Percentiles rank a stretch among this genome's conserved stretches.
These are phyloP conservation scores for Lachancea fermentati DNA, from an alignment of 805 yeast species.

Conservation along the genomic window DNA sequence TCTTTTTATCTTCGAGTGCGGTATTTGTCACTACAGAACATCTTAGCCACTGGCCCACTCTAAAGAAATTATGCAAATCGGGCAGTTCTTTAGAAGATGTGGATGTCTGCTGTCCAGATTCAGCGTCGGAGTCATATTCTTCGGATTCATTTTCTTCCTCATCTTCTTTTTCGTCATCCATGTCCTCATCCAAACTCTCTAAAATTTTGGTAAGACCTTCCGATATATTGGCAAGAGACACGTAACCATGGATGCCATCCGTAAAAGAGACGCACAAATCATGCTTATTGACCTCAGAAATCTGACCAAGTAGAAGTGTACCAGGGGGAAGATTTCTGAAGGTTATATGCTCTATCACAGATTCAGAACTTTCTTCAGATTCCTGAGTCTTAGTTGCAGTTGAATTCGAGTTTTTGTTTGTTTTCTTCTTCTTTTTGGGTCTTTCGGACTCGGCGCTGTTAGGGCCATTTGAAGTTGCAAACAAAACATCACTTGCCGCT, in stretches of 20 bases:
- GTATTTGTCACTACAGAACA: constrained; percentile 63
- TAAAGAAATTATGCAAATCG: constrained; percentile 46
- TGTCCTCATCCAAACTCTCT: constrained; percentile 50
- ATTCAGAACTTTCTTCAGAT: constrained; percentile 28
- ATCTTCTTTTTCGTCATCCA: constrained; percentile 39
- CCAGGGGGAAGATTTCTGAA: constrained; percentile 67
- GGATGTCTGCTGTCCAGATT: constrained; percentile 19
- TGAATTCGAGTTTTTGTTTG: constrained; percentile 22
- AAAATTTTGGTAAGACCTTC: constrained; percentile 51
- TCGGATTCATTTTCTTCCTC: constrained; percentile 22
- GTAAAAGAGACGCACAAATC: constrained; percentile 71
- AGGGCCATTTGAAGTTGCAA: constrained; percentile 35
- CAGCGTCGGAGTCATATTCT: constrained; percentile 27
- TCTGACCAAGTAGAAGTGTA: constrained; percentile 69
- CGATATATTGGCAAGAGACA: constrained; percentile 70
- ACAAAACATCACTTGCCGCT: constrained; percentile 82
- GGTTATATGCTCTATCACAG: constrained; percentile 55
- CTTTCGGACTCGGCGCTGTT: constrained; percentile 18
- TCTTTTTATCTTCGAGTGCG: constrained; percentile 36
- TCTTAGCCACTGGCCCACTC: constrained; percentile 79
- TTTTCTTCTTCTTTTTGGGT: constrained; percentile 40
- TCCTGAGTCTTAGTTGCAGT: constrained; percentile 18
- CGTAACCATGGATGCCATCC: constrained; percentile 73
- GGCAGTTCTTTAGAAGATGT: constrained; percentile 45
- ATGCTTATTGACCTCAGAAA: constrained; percentile 50